A percentile compares a stretch with the other conserved stretches of the same genome.
Evolutionary conservation across 306 rosid species (phyloP).

Genomic region (Medicago ruthenica): DNA sequence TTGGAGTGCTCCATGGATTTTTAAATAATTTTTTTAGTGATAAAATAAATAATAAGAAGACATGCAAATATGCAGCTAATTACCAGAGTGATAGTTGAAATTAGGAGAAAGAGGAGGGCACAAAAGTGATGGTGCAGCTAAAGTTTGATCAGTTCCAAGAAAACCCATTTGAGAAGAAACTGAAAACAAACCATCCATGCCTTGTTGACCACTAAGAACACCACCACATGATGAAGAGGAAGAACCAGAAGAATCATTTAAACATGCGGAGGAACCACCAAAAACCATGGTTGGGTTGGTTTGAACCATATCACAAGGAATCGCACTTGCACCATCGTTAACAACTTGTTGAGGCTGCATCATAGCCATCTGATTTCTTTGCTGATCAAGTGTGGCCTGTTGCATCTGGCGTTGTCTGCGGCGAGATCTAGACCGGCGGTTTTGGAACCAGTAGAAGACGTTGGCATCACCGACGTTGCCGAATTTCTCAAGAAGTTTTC

Average conservation of each 20-base stretch:
- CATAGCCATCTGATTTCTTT: constrained; percentile 36
- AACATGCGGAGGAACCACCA: constrained; percentile 34
- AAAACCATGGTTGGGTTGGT: constrained; percentile 7
- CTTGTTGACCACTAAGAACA: constrained; percentile 29
- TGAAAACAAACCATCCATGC: constrained; percentile 45
- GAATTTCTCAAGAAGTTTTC: constrained; percentile 82
- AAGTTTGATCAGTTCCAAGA: constrained; percentile 60
- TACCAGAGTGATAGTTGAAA: constrained; percentile 69
- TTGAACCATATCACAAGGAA: constrained; percentile 38
- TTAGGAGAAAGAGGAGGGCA: constrained; percentile 51
- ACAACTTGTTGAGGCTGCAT: not conserved
- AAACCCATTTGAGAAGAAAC: constrained; percentile 61
- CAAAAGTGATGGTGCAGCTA: constrained; percentile 52
- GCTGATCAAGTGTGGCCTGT: constrained; percentile 63
- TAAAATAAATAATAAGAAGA: not conserved
- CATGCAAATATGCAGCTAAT: constrained; percentile 23
- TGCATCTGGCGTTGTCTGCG: constrained; percentile 94
- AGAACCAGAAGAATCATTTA: constrained; percentile 44
- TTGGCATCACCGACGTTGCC: constrained; percentile 91
- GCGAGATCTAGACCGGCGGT: constrained; percentile 92
- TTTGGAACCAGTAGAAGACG: constrained; percentile 98
- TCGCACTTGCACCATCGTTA: constrained; percentile 50
- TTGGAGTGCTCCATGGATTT: not conserved
- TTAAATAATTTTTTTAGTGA: not conserved
- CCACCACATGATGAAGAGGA: constrained; percentile 50